phyloP scores from a whole-genome alignment of 164 flowering plant genomes.

The Hamamelis virginiana region DNA sequence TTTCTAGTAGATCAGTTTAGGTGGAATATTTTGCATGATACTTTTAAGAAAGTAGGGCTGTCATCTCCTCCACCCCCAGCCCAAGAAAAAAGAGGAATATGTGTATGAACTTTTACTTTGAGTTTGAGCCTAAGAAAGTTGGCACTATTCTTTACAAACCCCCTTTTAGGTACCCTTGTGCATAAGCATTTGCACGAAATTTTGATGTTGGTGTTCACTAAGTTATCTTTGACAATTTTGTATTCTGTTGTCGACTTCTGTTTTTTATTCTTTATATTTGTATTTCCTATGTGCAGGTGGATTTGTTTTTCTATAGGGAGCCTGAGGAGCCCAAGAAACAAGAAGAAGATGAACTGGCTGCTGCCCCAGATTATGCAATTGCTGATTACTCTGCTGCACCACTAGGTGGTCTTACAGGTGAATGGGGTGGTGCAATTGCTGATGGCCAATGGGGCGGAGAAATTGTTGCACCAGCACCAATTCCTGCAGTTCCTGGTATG shows the following conservation, averaged over 20 bases:
- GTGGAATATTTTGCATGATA: neutral
- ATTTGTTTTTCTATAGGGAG: constrained; percentile 81
- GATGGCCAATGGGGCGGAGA: constrained; percentile 47
- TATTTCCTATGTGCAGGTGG: constrained; percentile 52
- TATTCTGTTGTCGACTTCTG: too few species aligned
- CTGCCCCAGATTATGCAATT: constrained; percentile 43
- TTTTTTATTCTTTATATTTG: neutral
- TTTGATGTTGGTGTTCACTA: too few species aligned
- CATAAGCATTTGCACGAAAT: neutral
- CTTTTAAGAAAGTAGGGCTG: neutral
- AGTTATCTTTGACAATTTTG: too few species aligned
- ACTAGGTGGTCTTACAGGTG: constrained; percentile 19
- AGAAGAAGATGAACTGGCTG: constrained; percentile 52
- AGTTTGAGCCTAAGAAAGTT: neutral
- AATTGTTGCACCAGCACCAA: constrained; percentile 19
- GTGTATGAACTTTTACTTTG: neutral
- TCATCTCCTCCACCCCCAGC: neutral
- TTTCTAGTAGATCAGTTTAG: neutral
- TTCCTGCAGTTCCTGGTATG: constrained; percentile 26
- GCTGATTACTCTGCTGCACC: constrained; percentile 26
- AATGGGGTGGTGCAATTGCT: constrained; percentile 37
- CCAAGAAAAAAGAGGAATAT: neutral
- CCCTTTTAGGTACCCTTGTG: neutral
- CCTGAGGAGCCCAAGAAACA: constrained; percentile 79
- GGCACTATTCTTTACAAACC: neutral